phyloP scores from a whole-genome alignment of 805 yeast species.

The Myxozyma neglecta region DNA sequence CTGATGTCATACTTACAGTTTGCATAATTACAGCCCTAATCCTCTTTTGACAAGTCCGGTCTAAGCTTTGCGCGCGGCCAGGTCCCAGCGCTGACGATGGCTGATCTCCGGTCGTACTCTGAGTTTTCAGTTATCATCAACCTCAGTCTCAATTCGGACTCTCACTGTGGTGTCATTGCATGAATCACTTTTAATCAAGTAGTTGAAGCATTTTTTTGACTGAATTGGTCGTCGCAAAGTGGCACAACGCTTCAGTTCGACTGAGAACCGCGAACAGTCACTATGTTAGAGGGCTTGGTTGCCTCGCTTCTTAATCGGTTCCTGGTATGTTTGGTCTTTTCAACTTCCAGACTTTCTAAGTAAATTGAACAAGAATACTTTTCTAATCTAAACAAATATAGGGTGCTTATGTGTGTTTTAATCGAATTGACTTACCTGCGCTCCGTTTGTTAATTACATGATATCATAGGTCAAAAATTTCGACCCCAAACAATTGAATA shows the following conservation, averaged over 20 bases:
- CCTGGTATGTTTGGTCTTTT: slow-evolving; percentile 36
- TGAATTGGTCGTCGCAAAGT: background rate
- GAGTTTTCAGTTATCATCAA: too few relatives aligned
- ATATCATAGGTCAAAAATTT: slow-evolving; percentile 79
- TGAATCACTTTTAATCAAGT: background rate
- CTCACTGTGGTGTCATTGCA: background rate
- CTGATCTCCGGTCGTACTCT: too few relatives aligned
- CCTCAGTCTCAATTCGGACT: too few relatives aligned
- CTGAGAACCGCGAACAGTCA: slow-evolving; percentile 20
- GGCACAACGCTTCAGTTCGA: background rate
- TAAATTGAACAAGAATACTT: background rate
- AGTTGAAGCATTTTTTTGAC: background rate
- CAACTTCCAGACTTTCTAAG: background rate
- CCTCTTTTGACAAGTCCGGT: too few relatives aligned
- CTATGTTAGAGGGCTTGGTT: slow-evolving; percentile 48
- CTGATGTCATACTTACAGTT: too few relatives aligned
- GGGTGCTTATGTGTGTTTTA: slow-evolving; percentile 41
- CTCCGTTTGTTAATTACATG: slow-evolving; percentile 12
- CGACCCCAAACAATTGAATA: slow-evolving; percentile 90
- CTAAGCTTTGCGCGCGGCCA: too few relatives aligned
- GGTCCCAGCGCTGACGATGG: too few relatives aligned
- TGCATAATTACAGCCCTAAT: too few relatives aligned
- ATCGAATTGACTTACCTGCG: background rate
- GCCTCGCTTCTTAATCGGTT: slow-evolving; percentile 47
- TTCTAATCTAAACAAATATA: slow-evolving; percentile 4